A percentile compares a stretch with the other conserved stretches of the same genome.
phyloP scores from a whole-genome alignment of 78 protist species.

The Tieghemostelium lacteum region DNA sequence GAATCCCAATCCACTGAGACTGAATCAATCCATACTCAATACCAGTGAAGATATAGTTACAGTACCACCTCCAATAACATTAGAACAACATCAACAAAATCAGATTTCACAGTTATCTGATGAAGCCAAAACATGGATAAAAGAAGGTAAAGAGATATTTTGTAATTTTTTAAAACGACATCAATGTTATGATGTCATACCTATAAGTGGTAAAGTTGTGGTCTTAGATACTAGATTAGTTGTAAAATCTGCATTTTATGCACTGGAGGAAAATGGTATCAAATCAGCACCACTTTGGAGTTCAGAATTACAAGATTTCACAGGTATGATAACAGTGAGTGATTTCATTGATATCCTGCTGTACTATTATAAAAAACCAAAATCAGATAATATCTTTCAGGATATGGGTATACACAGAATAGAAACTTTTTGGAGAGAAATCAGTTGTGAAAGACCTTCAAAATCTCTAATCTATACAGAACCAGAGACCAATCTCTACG shows the following conservation, averaged over 20 bases:
- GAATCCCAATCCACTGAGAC: background rate
- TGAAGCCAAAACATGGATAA: constrained; percentile 11
- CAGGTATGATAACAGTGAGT: constrained; percentile 80
- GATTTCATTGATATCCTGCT: constrained; percentile 80
- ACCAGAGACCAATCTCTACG: constrained; percentile 72
- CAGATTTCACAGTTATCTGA: background rate
- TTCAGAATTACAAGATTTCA: constrained; percentile 47
- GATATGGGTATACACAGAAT: constrained; percentile 79
- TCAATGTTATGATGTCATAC: constrained; percentile 80
- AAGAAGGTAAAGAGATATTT: constrained; percentile 46
- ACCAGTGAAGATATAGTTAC: background rate
- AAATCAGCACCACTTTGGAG: constrained; percentile 83
- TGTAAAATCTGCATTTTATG: constrained; percentile 69
- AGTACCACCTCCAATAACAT: background rate
- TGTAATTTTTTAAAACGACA: constrained; percentile 56
- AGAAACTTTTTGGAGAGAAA: constrained; percentile 80
- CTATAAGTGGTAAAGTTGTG: constrained; percentile 74
- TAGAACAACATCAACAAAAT: background rate
- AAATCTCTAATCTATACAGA: constrained; percentile 64
- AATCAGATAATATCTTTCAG: constrained; percentile 75
- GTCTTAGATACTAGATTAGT: constrained; percentile 67
- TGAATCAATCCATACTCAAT: background rate
- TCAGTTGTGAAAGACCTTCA: constrained; percentile 28
- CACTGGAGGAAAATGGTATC: constrained; percentile 77
- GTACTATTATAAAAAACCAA: constrained; percentile 70